Evolutionary conservation across 257 asterid species (phyloP), one percentile per base, ranked within the genome.

Genomic region (Ilex aquifolium): DNA sequence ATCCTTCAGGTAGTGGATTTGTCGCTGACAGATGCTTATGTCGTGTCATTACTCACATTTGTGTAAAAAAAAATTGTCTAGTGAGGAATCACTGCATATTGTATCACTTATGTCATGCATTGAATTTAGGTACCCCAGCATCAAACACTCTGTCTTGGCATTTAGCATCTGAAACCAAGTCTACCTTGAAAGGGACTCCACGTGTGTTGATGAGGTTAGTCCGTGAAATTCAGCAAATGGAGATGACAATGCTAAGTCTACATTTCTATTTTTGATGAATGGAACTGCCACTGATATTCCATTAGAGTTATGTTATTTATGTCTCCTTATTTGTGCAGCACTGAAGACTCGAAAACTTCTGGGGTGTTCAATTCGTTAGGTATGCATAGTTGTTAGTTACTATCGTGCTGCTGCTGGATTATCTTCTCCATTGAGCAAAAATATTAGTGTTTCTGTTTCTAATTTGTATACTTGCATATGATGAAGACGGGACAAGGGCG

Each of bases 141-240:
- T 82, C 95, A 55, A 89, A 75, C 68, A 85, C 95, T 74, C 92
- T 93, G 62, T 90, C 96, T 8, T 93, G 99, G 99, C 99, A 93
- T 84, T 78, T 90, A 79, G 97, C 97, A 57, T 82, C 99, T 51
- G 99, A 89, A 68, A 82, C 95, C 57, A 90, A 84, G 72, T 84
- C 99, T 32, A 82, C 91, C 49, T 70, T 90, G 84, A 85, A 84
- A 80, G 94, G 88, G 70, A 71, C 85, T 63, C 75, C 83, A n/a
- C 82, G 69, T 39, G 72, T 82, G 62, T 75, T 82, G 59, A 65
- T 76, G 72, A 79, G 96, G 97, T 91, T 71, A 57, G 84, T 73
- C 67, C 66, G 44, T 65, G 46, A 58, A 60, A 49, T 59, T 72
- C 51, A 63, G 61, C n/a, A 57, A 44, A 49, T 65, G 16, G 57